Evolutionary conservation across 495 filamentous ascomycete genomes (phyloP).

Genomic region (Neurospora sp.): DNA sequence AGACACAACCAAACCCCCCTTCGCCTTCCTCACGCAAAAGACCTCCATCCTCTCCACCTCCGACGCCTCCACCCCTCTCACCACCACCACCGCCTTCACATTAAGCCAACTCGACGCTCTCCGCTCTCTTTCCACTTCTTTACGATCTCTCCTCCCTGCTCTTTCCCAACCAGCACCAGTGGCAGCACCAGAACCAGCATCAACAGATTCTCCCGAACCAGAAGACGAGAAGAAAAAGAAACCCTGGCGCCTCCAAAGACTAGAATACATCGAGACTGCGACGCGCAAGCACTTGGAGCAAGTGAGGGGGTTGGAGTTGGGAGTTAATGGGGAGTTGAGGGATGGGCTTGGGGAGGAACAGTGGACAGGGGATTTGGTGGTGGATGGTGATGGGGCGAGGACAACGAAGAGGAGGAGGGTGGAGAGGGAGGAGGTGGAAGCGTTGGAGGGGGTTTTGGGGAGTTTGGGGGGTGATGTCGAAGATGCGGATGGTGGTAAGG

Average conservation of each 20-base stretch:
- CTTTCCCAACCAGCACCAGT: conserved; percentile 22
- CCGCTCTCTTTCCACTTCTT: conserved; percentile 49
- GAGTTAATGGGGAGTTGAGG: conserved; percentile 43
- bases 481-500: neutral
- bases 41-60: conserved; percentile 30
- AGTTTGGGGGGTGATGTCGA: conserved; percentile 24
- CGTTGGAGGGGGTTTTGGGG: conserved; percentile 36
- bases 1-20: conserved; percentile 21
- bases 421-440: conserved; percentile 40
- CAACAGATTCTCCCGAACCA: too few relatives aligned
- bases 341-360: conserved; percentile 35
- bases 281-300: conserved; percentile 46
- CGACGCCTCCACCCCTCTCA: conserved; percentile 42
- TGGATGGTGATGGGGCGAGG: conserved; percentile 28
- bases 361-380: conserved; percentile 43
- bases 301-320: conserved; percentile 45
- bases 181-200: too few relatives aligned
- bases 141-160: conserved; percentile 51
- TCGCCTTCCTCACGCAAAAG: conserved; percentile 40
- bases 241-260: conserved; percentile 47
- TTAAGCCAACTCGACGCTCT: conserved; percentile 73
- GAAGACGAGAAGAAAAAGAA: conserved; percentile 22
- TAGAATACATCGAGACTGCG: conserved; percentile 68
- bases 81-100: conserved; percentile 69
- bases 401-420: conserved; percentile 27